Percentiles rank a stretch among this genome's conserved stretches.
phyloP scores from a whole-genome alignment of 129 eudicot genomes.

The Centaurea solstitialis region DNA sequence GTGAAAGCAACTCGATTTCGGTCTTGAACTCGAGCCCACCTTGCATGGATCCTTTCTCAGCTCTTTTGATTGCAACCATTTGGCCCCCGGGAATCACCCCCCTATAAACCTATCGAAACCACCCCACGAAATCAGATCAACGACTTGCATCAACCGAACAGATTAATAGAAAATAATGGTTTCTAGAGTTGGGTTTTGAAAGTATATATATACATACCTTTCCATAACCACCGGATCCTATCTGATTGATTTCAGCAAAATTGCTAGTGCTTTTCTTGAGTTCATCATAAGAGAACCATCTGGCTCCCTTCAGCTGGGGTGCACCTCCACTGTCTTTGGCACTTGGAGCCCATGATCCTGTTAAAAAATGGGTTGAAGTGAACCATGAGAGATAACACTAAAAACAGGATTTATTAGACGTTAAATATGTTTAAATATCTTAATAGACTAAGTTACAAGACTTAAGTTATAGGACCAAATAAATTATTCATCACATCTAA shows the following conservation, averaged over 20 bases:
- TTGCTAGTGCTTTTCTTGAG: conserved; percentile 78
- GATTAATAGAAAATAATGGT: background rate
- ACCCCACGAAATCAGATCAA: background rate
- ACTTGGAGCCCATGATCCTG: conserved; percentile 95
- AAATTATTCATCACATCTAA: background rate
- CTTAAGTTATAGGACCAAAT: background rate
- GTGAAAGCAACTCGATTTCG: conserved; percentile 92
- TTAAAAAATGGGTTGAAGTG: conserved; percentile 5
- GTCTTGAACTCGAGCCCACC: conserved; percentile 94
- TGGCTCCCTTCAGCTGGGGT: conserved; percentile 89
- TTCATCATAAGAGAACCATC: conserved; percentile 95
- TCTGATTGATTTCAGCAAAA: conserved; percentile 65
- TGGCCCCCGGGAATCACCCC: conserved; percentile 74
- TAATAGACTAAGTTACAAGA: background rate
- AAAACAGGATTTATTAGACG: background rate
- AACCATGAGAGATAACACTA: background rate
- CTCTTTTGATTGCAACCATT: conserved; percentile 75
- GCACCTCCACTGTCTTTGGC: conserved; percentile 93
- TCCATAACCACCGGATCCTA: conserved; percentile 98
- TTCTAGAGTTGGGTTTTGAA: background rate
- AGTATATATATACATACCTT: conserved; percentile 46
- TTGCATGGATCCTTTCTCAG: conserved; percentile 91
- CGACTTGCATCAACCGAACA: background rate
- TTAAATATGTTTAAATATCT: background rate
- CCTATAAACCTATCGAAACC: conserved; percentile 62